Percentiles rank a stretch among this genome's conserved stretches.
These are phyloP conservation scores for Candida morakotiae DNA, from an alignment of 805 yeast genomes.

Conservation along the genomic window DNA sequence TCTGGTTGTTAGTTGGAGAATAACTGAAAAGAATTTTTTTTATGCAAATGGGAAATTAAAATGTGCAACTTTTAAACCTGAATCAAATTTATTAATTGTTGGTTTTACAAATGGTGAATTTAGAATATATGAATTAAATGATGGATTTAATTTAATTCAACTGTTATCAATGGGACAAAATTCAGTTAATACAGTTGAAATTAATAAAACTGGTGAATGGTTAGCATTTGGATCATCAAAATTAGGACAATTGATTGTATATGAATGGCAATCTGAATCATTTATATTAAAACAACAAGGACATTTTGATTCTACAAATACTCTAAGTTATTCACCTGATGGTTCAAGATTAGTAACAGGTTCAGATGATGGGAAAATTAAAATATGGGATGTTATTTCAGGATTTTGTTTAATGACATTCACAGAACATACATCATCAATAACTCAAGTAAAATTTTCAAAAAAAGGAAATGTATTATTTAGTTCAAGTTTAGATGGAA, in stretches of 20 bases:
- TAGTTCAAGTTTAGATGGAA: slow-evolving; percentile 91
- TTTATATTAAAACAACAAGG: slow-evolving; percentile 95
- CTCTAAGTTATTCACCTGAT: slow-evolving; percentile 87
- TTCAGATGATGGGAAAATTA: slow-evolving; percentile 93
- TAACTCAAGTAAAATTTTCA: slow-evolving; percentile 83
- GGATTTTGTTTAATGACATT: slow-evolving; percentile 93
- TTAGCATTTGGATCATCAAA: slow-evolving; percentile 88
- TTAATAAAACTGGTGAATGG: slow-evolving; percentile 93
- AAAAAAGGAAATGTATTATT: slow-evolving; percentile 87
- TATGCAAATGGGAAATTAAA: slow-evolving; percentile 66
- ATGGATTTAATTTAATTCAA: slow-evolving; percentile 66
- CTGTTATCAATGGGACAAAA: slow-evolving; percentile 90
- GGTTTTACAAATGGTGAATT: slow-evolving; percentile 91
- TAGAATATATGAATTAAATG: slow-evolving; percentile 83
- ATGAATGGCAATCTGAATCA: slow-evolving; percentile 98
- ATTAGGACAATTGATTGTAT: slow-evolving; percentile 89
- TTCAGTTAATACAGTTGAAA: slow-evolving; percentile 74
- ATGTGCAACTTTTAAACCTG: slow-evolving; percentile 81
- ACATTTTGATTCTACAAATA: slow-evolving; percentile 86
- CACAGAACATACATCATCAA: slow-evolving; percentile 84
- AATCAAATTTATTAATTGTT: slow-evolving; percentile 68
- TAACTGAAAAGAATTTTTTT: slow-evolving; percentile 72
- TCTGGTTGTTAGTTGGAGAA: slow-evolving; percentile 70
- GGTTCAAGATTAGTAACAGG: slow-evolving; percentile 91
- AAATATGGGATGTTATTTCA: slow-evolving; percentile 90